Base-by-base conservation (phyloP, 139 green algal genomes). In the Chlamydomonas schloesseri region DNA sequence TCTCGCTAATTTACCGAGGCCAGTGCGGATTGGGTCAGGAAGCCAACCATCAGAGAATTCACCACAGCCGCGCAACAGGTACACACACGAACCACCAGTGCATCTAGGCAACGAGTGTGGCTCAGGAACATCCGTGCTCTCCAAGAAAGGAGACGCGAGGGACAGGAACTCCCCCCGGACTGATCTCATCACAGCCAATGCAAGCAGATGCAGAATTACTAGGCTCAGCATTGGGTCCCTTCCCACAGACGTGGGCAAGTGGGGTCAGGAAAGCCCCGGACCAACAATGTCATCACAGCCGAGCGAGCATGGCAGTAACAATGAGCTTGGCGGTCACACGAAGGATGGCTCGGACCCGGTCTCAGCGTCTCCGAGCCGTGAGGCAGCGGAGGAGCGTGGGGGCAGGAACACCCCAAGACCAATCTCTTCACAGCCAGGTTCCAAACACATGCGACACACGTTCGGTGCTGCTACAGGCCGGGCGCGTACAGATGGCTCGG, bases 381-480 rank as follows among this genome's bases (percentile, higher is more conserved):
- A 50, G 33, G 10, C 8, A 50, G 15, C n/a, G 33, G 31, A 34
- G 55, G 20, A 33, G 36, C 15, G 17, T 36, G 57, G 75, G 75
- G 75, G 24, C 75, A 82, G 75, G 75, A 82, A 82, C 6, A 14
- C 55, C 75, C 75, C 57, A 26, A 1, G 34, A 71, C 36, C 57
- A 36, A 21, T 71, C 17, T 82, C 75, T 57, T 82, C 75, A 82
- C 34, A 72, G 75, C 75, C 75, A 82, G 34, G 14, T 50, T n/a
- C n/a, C n/a, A 50, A 5, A 50, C 42, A 50, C 5, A 50, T 50
- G 42, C 42, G 42, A 13, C 42, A 50, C 15, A 24, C 71, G 57
- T 76, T n/a, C n/a, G n/a, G n/a, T n/a, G n/a, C n/a, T n/a, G n/a
- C n/a, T n/a, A n/a, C n/a, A n/a, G n/a, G n/a, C n/a, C n/a, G n/a